Conservation (phyloP, 495 filamentous ascomycete species). For the Jackrogersella multiformis region DNA sequence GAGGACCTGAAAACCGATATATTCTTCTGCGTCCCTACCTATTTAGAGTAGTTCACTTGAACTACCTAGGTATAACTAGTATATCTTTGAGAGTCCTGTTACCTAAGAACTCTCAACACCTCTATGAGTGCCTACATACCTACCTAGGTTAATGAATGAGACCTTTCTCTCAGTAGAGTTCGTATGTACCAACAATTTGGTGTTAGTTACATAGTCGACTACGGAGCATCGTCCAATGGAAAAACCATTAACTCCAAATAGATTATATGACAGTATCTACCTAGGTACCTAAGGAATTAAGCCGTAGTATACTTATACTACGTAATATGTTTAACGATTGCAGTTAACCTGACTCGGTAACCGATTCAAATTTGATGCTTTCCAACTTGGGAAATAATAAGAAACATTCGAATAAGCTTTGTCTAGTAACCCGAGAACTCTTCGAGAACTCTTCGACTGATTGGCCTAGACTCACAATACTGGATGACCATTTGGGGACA, state of each 20-base stretch:
- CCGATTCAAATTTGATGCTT: neutral
- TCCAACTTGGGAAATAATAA: constrained; percentile 16
- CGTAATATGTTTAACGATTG: constrained; percentile 7
- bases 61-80: too few species aligned
- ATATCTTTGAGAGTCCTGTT: neutral
- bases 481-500: constrained; percentile 22
- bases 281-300: too few species aligned
- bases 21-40: neutral
- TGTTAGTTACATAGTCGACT: neutral
- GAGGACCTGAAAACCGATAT: neutral
- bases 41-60: neutral
- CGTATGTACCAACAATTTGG: neutral
- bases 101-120: neutral
- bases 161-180: too few species aligned
- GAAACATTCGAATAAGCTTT: constrained; percentile 28
- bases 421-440: constrained; percentile 2
- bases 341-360: constrained; percentile 18
- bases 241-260: neutral
- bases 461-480: constrained; percentile 22
- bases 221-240: neutral
- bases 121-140: neutral
- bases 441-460: neutral
- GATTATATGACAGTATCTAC: neutral
- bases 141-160: too few species aligned
- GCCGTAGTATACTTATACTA: constrained; percentile 4